A percentile compares a stretch with the other conserved stretches of the same genome.
phyloP scores from a whole-genome alignment of 768 basidiomycete species.

The Candolleomyces aberdarensis region DNA sequence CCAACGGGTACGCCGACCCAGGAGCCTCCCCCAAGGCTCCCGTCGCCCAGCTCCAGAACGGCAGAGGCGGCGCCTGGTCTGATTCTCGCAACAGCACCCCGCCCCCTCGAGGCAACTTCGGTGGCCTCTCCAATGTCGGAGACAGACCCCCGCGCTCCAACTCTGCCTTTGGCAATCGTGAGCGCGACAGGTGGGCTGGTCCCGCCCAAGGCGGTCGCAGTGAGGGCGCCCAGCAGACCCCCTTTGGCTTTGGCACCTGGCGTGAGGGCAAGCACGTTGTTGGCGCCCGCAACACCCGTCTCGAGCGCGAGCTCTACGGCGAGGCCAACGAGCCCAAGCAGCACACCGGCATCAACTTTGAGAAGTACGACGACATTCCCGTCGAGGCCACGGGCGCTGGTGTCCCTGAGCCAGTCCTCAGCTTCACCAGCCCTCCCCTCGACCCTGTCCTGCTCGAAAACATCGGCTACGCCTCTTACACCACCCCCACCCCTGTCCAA shows the following conservation, averaged over 20 bases:
- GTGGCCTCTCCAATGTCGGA: slow-evolving; percentile 25
- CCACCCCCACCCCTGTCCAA: slow-evolving; percentile 96
- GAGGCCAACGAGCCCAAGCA: slow-evolving; percentile 85
- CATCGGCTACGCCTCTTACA: slow-evolving; percentile 89
- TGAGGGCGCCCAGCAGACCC: slow-evolving; percentile 19
- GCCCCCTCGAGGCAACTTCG: slow-evolving; percentile 39
- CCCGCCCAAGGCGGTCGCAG: slow-evolving; percentile 38
- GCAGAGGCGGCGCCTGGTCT: slow-evolving; percentile 56
- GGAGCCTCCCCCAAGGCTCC: slow-evolving; percentile 6
- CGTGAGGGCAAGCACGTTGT: slow-evolving; percentile 83
- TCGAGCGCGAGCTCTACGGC: slow-evolving; percentile 96
- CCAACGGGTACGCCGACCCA: slow-evolving; percentile 50
- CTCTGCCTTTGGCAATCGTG: slow-evolving; percentile 14
- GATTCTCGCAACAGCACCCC: slow-evolving; percentile 69
- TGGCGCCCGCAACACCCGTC: slow-evolving; percentile 79
- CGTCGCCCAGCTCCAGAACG: slow-evolving; percentile 22
- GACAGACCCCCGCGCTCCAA: slow-evolving; percentile 40
- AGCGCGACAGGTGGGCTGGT: slow-evolving; percentile 9
- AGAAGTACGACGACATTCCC: slow-evolving; percentile 99
- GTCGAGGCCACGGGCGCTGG: slow-evolving; percentile 97
- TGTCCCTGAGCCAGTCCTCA: slow-evolving; percentile 91
- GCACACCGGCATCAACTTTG: slow-evolving; percentile 98
- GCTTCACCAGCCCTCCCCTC: slow-evolving; percentile 86
- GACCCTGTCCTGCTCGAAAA: slow-evolving; percentile 95
- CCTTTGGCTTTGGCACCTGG: slow-evolving; percentile 74